Evolutionary conservation across 208 protist species (phyloP), one percentile per base, ranked within the genome.

Genomic region (Crithidia bombi): DNA sequence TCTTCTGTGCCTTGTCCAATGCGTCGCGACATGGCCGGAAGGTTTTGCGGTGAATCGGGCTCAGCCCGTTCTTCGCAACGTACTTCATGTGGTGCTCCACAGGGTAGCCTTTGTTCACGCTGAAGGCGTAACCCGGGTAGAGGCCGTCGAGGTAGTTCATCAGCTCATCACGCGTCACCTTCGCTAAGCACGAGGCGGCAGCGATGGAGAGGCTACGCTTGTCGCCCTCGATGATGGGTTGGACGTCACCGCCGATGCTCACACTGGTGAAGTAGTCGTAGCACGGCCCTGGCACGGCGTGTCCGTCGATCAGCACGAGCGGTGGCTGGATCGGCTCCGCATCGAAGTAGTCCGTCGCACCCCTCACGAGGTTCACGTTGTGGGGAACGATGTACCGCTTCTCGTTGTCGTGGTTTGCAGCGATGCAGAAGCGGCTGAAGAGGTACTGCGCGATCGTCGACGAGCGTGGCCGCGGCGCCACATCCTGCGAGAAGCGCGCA

Each of bases 181-280:
- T 97, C 10, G 90, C 90, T 35, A 97, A 77, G 79, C 90, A 95
- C 11, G 90, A 96, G 3, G 93, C 93, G 12, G 89, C 89, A 1
- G 93, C 90, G 56, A 96, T 95, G 57, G 87, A 90, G 5, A 93
- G 71, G 61, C 89, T 94, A 36, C 87, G 87, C 67, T 90, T 89
- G 71, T 97, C 93, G 21, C 90, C 93, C 64, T 96, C 89, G 59
- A 94, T 89, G 50, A 96, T 87, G 14, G 87, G 83, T 65, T 94
- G 86, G 14, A 93, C 87, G 35, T 81, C 79, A 10, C 89, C 91
- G 11, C 86, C 89, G 32, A 89, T 76, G 36, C 74, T 72, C 4
- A 82, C 64, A 56, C 80, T 83, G 5, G 78, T 87, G 65, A 94
- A 94, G 65, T 86, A 81, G 44, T 52, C 64, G 72, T 90, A 78